Percentiles rank a stretch among this genome's conserved stretches.
Conservation (phyloP, 352 stramenopile species). For the Phytopythium kandeliae region DNA sequence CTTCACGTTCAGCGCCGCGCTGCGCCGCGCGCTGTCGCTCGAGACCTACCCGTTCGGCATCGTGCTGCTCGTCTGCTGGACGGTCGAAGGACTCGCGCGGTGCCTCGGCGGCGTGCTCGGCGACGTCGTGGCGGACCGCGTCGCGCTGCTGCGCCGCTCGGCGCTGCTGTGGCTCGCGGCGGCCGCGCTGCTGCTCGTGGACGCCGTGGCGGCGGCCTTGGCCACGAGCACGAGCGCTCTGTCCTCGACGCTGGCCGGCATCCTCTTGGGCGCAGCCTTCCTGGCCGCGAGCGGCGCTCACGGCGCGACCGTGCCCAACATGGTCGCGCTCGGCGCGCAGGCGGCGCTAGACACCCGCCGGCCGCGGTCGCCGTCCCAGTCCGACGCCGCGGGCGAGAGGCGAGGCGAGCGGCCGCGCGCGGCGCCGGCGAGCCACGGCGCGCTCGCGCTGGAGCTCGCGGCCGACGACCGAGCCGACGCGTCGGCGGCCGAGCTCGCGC, state of each 20-base stretch:
- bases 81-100: conserved; percentile 40
- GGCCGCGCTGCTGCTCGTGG: conserved; percentile 39
- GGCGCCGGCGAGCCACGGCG: no score
- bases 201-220: conserved; percentile 17
- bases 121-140: conserved; percentile 36
- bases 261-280: conserved; percentile 32
- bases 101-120: conserved; percentile 50
- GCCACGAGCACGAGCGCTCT: conserved; percentile 6
- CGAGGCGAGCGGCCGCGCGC: no score
- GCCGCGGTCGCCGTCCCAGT: background rate
- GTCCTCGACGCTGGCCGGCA: conserved; percentile 16
- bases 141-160: conserved; percentile 32
- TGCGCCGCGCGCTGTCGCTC: conserved; percentile 40
- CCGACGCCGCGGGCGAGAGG: no score
- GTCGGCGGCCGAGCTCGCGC: conserved; percentile 1
- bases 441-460: no score
- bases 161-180: conserved; percentile 38
- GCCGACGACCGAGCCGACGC: background rate
- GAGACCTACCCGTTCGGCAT: conserved; percentile 48
- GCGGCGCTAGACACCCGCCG: conserved; percentile 10
- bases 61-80: conserved; percentile 50
- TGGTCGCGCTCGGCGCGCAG: conserved; percentile 40
- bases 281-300: conserved; percentile 35
- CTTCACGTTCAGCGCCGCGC: conserved; percentile 52
- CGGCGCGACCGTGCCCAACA: conserved; percentile 41